Evolutionary conservation across 495 filamentous ascomycete genomes (phyloP).

Genomic region (Podospora australis): DNA sequence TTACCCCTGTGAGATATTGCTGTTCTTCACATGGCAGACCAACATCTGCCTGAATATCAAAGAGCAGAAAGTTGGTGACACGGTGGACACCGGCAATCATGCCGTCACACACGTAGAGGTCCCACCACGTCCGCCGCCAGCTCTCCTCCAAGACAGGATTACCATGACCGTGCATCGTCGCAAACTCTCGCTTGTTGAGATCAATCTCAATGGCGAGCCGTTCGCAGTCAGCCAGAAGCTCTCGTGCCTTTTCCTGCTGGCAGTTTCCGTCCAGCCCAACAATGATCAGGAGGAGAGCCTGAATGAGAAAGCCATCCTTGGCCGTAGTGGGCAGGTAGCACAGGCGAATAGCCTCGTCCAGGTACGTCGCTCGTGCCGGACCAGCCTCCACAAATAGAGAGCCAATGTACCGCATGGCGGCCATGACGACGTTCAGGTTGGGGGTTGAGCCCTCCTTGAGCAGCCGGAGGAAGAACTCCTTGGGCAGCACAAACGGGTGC

Average conservation of each 20-base stretch:
- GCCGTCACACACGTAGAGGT: constrained; percentile 74
- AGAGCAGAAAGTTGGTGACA: constrained; percentile 51
- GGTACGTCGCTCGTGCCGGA: constrained; percentile 44
- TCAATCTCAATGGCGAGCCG: constrained; percentile 67
- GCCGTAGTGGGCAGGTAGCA: constrained; percentile 43
- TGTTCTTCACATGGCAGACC: constrained; percentile 71
- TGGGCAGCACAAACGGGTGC: constrained; percentile 60
- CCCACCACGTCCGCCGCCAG: constrained; percentile 87
- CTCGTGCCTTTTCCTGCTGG: constrained; percentile 57
- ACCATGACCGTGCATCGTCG: constrained; percentile 38
- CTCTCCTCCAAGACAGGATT: constrained; percentile 57
- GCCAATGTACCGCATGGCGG: constrained; percentile 66
- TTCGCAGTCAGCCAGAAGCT: constrained; percentile 60
- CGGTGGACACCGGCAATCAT: constrained; percentile 53
- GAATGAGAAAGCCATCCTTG: constrained; percentile 62
- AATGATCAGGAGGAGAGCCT: constrained; percentile 69
- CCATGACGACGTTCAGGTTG: constrained; percentile 38
- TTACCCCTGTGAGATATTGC: constrained; percentile 59
- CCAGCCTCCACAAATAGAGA: constrained; percentile 53
- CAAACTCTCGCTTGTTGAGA: constrained; percentile 56
- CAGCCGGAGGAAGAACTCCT: constrained; percentile 38
- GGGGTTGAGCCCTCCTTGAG: constrained; percentile 32
- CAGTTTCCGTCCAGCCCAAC: constrained; percentile 72
- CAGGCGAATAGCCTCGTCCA: constrained; percentile 51
- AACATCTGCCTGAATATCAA: constrained; percentile 51